Evolutionary conservation across 129 eudicot species (phyloP).

Genomic region (Lactuca sativa): DNA sequence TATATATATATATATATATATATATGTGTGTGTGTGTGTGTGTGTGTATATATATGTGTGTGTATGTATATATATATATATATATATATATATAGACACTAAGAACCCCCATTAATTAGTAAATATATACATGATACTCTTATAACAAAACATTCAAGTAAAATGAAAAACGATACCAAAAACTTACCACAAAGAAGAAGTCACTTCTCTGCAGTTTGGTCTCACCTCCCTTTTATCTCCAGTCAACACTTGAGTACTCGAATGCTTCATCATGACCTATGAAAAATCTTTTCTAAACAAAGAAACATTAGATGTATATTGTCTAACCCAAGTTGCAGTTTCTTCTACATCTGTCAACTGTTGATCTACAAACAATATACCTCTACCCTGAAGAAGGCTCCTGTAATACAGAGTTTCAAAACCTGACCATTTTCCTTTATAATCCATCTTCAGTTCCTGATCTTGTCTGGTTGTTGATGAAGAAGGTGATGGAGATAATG

Average conservation of each 20-base stretch:
- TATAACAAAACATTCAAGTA: constrained; percentile 10
- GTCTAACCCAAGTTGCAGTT: constrained; percentile 61
- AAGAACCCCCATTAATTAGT: too few relatives aligned
- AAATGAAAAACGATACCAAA: neutral
- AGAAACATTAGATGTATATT: constrained; percentile 57
- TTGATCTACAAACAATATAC: constrained; percentile 73
- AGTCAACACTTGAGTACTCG: constrained; percentile 47
- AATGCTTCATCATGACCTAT: constrained; percentile 68
- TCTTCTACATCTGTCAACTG: constrained; percentile 68
- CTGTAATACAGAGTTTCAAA: constrained; percentile 66
- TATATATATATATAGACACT: too few relatives aligned
- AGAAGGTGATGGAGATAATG: too few relatives aligned
- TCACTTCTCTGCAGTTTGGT: constrained; percentile 44
- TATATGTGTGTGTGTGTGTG: too few relatives aligned
- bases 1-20: too few relatives aligned
- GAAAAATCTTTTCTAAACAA: constrained; percentile 66
- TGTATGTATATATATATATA: too few relatives aligned
- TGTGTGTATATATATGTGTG: too few relatives aligned
- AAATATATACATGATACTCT: too few relatives aligned
- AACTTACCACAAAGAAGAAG: constrained; percentile 22
- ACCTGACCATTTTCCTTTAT: constrained; percentile 55
- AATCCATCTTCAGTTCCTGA: constrained; percentile 57
- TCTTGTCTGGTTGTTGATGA: too few relatives aligned
- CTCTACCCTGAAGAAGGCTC: constrained; percentile 61
- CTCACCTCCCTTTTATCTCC: constrained; percentile 59